phyloP scores from a whole-genome alignment of 192 early-diverging fungal species.

The Entomortierella beljakovae region DNA sequence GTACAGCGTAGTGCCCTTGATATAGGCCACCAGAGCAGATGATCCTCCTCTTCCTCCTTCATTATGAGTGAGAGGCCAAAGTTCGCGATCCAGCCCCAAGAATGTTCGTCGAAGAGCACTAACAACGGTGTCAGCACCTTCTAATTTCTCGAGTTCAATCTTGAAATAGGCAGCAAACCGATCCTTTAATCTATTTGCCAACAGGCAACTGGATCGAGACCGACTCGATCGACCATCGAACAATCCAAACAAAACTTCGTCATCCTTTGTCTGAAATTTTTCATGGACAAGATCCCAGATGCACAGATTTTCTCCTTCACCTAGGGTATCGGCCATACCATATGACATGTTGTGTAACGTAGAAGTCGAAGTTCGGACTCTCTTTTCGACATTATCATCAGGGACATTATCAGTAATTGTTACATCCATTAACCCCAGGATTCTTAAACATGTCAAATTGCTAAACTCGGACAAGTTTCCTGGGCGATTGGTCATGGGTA shows the following conservation, averaged over 20 bases:
- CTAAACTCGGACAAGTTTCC: constrained; percentile 81
- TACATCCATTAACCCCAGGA: constrained; percentile 91
- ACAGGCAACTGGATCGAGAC: constrained; percentile 60
- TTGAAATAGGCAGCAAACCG: constrained; percentile 74
- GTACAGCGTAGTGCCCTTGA: constrained; percentile 81
- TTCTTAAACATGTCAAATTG: constrained; percentile 79
- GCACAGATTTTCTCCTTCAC: constrained; percentile 73
- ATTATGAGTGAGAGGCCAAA: constrained; percentile 50
- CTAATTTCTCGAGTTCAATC: constrained; percentile 83
- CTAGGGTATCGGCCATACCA: constrained; percentile 88
- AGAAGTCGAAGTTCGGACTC: constrained; percentile 85
- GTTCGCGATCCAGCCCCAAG: constrained; percentile 83
- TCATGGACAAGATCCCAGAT: constrained; percentile 91
- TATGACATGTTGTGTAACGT: constrained; percentile 89
- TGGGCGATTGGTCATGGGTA: constrained; percentile 42
- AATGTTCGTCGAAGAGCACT: constrained; percentile 88
- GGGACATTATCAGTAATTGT: constrained; percentile 78
- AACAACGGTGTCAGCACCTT: constrained; percentile 68
- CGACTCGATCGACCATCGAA: constrained; percentile 80
- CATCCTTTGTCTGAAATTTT: constrained; percentile 82
- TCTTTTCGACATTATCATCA: constrained; percentile 83
- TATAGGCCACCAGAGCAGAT: constrained; percentile 83
- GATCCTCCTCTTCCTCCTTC: constrained; percentile 73
- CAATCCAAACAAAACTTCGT: constrained; percentile 91
- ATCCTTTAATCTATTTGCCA: constrained; percentile 80